Base-by-base conservation (phyloP, 2,329 filamentous ascomycete species). In the Cytospora piceicola region DNA sequence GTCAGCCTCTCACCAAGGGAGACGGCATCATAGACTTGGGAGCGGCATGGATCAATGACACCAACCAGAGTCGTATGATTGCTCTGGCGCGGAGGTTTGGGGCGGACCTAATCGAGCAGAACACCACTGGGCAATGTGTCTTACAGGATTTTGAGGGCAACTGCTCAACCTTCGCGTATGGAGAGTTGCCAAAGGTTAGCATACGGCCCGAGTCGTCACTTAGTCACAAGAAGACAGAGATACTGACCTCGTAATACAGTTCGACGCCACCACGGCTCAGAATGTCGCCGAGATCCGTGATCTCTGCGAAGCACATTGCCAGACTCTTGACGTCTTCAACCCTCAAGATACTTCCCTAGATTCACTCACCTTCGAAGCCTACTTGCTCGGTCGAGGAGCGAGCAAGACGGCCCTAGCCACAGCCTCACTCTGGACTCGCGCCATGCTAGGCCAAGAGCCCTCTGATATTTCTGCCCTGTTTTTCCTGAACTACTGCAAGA, bases 1-100 rank as follows among this genome's bases (percentile, higher is more conserved):
- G 77, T 4, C 65, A 74, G 3, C 72, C 74, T 1, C 67, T 75
- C 11, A 69, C 74, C 1, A 66, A 73, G 39, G 77, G 71, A 32
- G 73, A 72, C 3, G 80, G 79, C 0, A 66, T 75, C 0, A 76
- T 81, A 8, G 86, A 88, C 27, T 70, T 86, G 0, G 85, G 85
- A 3, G 86, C 84, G 0, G 84, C 83, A 0, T 88, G 85, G 86
- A 82, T 88, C 68, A 88, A 88, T 68, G 82, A 87, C 61, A 80
- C 75, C 1, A 84, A 80, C 59, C 85, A 88, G 68, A 74, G 70
- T 30, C 74, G 75, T 4, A 79, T 87, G 58, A 80, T 73, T 68
- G 75, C 71, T 0, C 71, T 84, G 9, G 77, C 77, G 0, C 69
- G 76, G 56, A 68, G 73, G 49, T 82, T 80, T 58, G 77, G 77